Evolutionary conservation across 176 grass and related monocot genomes (phyloP), one percentile per base, ranked within the genome.

Genomic region (Zea mays): DNA sequence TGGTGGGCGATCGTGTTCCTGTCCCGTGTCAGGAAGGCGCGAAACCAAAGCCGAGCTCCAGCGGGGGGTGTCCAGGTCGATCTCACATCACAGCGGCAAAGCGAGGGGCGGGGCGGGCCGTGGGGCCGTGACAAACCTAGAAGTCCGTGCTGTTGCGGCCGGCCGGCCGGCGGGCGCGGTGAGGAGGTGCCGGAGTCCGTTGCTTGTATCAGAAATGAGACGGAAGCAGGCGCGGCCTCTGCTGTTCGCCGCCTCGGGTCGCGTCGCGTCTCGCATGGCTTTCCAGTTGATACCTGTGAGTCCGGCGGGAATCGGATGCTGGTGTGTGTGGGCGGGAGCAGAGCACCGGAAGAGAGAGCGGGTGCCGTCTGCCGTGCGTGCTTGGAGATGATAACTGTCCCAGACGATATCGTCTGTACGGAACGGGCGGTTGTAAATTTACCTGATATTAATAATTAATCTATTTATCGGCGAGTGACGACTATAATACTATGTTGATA

Each of bases 281-380:
- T 67, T 41, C 35, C 35, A 7, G 5, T 8, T 0, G 37, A 16
- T 9, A 1, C 63, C 7, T 42, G 63, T n/a, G 62, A 17, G 5
- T 3, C 9, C 49, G 67, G 67, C 67, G 67, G 6, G 42, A 6
- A 69, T 47, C 42, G 42, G 45, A 49, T 47, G 67, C 44, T 3
- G 67, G 42, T 0, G 20, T 39, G 41, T 71, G 67, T 71, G 67
- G 44, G 67, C 45, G 45, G 10, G 67, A 70, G 67, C 67, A 48
- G 11, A 49, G 67, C 44, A 46, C 66, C n/a, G 41, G 42, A 69
- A 46, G 3, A 57, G 54, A 38, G 38, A 39, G 38, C 38, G 38
- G 27, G 27, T 27, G 27, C 27, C 27, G 27, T 27, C 27, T 39
- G 38, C 38, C 38, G 4, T 39, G 38, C 27, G 27, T 27, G 27